phyloP scores from a whole-genome alignment of 1,284 basidiomycete genomes.

The Sanghuangporus baumii region DNA sequence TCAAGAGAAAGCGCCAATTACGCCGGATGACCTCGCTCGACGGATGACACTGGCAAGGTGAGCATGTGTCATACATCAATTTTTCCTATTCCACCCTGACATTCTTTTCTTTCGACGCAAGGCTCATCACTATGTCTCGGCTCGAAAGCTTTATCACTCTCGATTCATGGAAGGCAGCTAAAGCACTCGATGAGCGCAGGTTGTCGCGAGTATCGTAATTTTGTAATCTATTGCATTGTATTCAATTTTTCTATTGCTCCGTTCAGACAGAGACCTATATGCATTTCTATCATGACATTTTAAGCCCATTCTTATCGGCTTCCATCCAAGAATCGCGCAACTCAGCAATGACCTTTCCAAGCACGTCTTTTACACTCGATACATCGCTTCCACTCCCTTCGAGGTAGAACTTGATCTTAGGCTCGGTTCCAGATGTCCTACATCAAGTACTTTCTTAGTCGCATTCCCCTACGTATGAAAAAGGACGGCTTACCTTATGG shows the following conservation, averaged over 20 bases:
- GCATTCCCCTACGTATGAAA: slow-evolving; percentile 17
- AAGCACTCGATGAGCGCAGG: slow-evolving; percentile 31
- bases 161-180: slow-evolving; percentile 36
- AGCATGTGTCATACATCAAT: slow-evolving; percentile 19
- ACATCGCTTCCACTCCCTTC: slow-evolving; percentile 61
- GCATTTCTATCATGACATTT: slow-evolving; percentile 30
- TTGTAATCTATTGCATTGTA: background rate
- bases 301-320: slow-evolving; percentile 49
- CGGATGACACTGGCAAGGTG: slow-evolving; percentile 63
- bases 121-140: slow-evolving; percentile 24
- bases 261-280: background rate
- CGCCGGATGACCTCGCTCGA: slow-evolving; percentile 56
- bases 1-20: slow-evolving; percentile 38
- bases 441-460: background rate
- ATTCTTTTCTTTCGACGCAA: background rate
- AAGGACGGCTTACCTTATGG: slow-evolving; percentile 45
- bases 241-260: background rate
- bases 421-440: slow-evolving; percentile 84
- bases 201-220: slow-evolving; percentile 21
- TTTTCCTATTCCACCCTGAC: background rate
- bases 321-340: slow-evolving; percentile 66
- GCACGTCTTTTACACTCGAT: slow-evolving; percentile 36
- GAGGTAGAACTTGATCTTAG: slow-evolving; percentile 85
- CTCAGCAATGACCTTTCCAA: slow-evolving; percentile 51
- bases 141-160: slow-evolving; percentile 32